phyloP scores from a whole-genome alignment of 1,284 basidiomycete species.

The Xanthoconium separans region DNA sequence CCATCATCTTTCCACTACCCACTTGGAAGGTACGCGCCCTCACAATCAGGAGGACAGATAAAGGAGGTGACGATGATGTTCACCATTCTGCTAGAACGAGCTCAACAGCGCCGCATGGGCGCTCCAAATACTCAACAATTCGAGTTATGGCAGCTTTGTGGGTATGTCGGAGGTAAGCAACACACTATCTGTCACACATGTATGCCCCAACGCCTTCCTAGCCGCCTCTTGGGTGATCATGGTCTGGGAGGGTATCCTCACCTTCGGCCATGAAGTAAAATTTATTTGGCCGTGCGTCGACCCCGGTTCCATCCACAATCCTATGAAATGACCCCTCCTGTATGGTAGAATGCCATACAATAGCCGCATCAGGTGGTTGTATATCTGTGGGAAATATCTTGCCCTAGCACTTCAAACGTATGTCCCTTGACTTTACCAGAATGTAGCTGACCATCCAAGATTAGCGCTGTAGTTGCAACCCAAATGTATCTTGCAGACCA shows the following conservation, averaged over 20 bases:
- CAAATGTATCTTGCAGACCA: slow-evolving; percentile 10
- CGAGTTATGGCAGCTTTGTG: slow-evolving; percentile 4
- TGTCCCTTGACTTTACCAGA: neutral
- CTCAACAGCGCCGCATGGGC: neutral
- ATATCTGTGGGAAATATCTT: slow-evolving; percentile 19
- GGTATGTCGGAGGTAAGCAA: slow-evolving; percentile 13
- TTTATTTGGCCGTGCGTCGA: slow-evolving; percentile 23
- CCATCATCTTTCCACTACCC: neutral
- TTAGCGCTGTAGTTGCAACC: slow-evolving; percentile 10
- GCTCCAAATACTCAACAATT: neutral
- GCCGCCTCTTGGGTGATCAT: slow-evolving; percentile 8
- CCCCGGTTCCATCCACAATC: neutral
- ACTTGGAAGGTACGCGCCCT: neutral
- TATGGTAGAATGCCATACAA: slow-evolving; percentile 12
- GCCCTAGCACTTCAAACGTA: slow-evolving; percentile 18
- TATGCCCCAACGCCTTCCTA: neutral
- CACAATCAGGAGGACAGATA: neutral
- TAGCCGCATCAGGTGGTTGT: slow-evolving; percentile 24
- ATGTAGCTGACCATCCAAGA: neutral
- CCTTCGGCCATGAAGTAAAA: slow-evolving; percentile 11
- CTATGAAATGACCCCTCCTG: neutral
- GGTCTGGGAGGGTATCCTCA: slow-evolving; percentile 18
- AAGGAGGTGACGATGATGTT: neutral
- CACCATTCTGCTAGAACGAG: neutral
- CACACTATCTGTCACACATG: neutral